A percentile compares a stretch with the other conserved stretches of the same genome.
phyloP scores from a whole-genome alignment of 192 early-diverging fungal genomes.

The Backusella circina region DNA sequence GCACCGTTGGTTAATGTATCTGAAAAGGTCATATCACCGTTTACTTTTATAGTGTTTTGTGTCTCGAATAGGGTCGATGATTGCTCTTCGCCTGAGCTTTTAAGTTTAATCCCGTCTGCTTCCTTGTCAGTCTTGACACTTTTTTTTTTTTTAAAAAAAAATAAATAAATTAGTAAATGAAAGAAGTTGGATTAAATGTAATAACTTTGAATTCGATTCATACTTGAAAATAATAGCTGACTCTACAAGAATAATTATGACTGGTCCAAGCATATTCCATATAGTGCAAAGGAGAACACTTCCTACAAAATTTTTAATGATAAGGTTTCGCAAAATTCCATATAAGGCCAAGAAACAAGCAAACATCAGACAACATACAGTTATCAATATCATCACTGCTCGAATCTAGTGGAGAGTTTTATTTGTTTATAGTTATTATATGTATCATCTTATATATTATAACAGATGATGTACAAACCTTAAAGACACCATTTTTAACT shows the following conservation, averaged over 20 bases:
- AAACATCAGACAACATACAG: conserved; percentile 12
- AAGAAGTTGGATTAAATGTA: neutral
- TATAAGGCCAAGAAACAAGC: conserved; percentile 23
- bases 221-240: conserved; percentile 23
- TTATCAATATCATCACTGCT: conserved; percentile 11
- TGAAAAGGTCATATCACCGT: neutral
- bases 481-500: conserved; percentile 22
- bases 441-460: neutral
- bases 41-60: neutral
- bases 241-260: conserved; percentile 10
- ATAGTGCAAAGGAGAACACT: conserved; percentile 9
- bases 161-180: no score
- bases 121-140: neutral
- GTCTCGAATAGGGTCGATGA: neutral
- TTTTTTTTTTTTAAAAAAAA: neutral
- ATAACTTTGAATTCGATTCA: neutral
- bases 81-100: neutral
- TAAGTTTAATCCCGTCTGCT: neutral
- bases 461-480: neutral
- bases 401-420: conserved; percentile 11
- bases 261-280: conserved; percentile 17
- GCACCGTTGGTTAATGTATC: neutral
- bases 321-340: conserved; percentile 22
- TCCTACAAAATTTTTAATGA: conserved; percentile 16
- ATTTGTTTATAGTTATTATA: neutral